phyloP scores from a whole-genome alignment of 1,284 basidiomycete genomes.

The Pseudozyma thailandica region DNA sequence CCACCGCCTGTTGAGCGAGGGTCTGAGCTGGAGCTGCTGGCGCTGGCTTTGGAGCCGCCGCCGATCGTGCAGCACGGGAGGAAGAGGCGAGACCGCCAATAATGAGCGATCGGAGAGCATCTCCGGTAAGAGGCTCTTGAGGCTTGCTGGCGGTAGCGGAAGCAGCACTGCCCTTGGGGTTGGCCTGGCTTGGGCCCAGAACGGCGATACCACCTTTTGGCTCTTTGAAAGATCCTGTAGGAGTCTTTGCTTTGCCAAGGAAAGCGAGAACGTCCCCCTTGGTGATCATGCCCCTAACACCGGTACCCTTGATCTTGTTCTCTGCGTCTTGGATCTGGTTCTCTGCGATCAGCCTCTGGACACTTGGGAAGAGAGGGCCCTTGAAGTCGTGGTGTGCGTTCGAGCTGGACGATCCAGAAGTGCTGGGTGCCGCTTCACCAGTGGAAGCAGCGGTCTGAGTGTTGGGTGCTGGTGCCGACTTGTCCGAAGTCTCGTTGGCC shows the following conservation, averaged over 20 bases:
- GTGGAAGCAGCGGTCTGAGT: conserved; percentile 44
- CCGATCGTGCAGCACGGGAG: conserved; percentile 19
- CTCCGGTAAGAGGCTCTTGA: conserved; percentile 40
- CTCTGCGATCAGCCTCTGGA: conserved; percentile 65
- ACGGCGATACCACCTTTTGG: conserved; percentile 52
- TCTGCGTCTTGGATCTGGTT: conserved; percentile 64
- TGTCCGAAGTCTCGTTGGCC: conserved; percentile 24
- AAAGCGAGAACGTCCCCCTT: conserved; percentile 70
- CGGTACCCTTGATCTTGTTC: conserved; percentile 68
- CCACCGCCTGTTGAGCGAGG: conserved; percentile 31
- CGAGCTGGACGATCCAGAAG: conserved; percentile 32
- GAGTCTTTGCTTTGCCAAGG: conserved; percentile 63
- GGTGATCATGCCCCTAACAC: conserved; percentile 68
- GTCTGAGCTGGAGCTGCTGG: conserved; percentile 6
- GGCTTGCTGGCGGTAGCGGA: conserved; percentile 23
- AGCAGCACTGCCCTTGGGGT: conserved; percentile 32
- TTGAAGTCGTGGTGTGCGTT: conserved; percentile 37
- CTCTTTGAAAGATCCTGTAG: conserved; percentile 60
- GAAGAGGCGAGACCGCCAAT: conserved; percentile 47
- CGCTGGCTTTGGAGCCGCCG: conserved; percentile 14
- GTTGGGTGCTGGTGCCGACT: conserved; percentile 25
- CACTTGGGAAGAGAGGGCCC: conserved; percentile 66
- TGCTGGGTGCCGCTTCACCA: conserved; percentile 21
- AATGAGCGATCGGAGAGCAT: conserved; percentile 51
- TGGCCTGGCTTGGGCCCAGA: conserved; percentile 46